Percentiles rank a stretch among this genome's conserved stretches.
These are phyloP conservation scores for Plasmopara viticola DNA, from an alignment of 352 stramenopile species.

Conservation along the genomic window DNA sequence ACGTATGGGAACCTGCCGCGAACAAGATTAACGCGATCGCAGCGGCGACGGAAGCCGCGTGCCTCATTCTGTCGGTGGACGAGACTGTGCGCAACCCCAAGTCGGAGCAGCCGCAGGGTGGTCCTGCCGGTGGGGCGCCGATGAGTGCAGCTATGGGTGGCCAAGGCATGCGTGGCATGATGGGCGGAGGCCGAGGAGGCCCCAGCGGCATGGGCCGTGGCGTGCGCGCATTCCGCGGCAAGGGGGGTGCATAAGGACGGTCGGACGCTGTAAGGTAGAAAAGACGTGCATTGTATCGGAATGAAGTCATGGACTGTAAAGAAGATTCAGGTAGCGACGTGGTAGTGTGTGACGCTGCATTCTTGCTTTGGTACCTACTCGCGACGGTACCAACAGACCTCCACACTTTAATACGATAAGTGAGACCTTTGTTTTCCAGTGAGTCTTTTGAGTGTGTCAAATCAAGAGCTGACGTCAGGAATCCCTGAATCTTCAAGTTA, in stretches of 20 bases:
- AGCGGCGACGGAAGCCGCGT: constrained; percentile 95
- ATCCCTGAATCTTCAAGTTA: no score
- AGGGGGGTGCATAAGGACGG: constrained; percentile 59
- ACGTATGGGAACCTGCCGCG: constrained; percentile 98
- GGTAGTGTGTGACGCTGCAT: no score
- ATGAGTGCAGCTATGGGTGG: constrained; percentile 90
- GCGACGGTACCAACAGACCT: no score
- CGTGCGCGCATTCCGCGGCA: constrained; percentile 72
- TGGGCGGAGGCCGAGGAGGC: constrained; percentile 62
- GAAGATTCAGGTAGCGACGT: no score
- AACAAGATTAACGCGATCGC: constrained; percentile 98
- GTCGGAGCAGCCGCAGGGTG: constrained; percentile 89
- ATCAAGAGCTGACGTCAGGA: no score
- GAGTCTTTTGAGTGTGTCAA: no score
- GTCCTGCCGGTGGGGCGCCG: constrained; percentile 44
- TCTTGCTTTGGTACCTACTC: no score
- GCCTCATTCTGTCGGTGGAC: constrained; percentile 98
- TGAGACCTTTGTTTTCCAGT: no score
- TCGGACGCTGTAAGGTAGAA: constrained; percentile 31
- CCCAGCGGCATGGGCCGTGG: constrained; percentile 65
- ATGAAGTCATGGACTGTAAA: no score
- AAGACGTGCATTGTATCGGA: constrained; percentile 7
- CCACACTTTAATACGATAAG: no score
- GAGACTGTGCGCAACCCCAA: constrained; percentile 98
- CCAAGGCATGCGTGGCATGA: constrained; percentile 89